Percentiles rank a stretch among this genome's conserved stretches.
Evolutionary conservation across 176 grass and related monocot species (phyloP).

Genomic region (Lolium rigidum): DNA sequence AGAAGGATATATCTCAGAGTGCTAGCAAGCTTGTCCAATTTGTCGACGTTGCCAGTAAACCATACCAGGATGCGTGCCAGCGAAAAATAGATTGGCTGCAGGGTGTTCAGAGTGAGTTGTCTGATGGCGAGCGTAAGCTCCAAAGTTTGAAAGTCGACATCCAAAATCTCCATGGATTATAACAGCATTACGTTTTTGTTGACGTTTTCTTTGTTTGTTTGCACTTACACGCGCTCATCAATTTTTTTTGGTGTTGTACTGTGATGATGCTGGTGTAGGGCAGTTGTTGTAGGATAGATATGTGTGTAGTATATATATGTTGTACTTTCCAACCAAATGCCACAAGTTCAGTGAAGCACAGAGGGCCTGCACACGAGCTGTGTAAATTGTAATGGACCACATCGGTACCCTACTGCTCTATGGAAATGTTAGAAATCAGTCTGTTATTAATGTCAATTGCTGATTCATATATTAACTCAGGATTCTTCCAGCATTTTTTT

Average conservation of each 20-base stretch:
- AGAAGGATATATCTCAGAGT: slow-evolving; percentile 70
- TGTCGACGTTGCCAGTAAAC: slow-evolving; percentile 71
- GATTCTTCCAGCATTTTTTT: not conserved
- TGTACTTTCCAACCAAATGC: slow-evolving; percentile 17
- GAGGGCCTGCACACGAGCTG: not conserved
- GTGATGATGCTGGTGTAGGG: slow-evolving; percentile 18
- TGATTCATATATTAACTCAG: not conserved
- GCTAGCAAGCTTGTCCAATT: slow-evolving; percentile 62
- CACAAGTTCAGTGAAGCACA: not conserved
- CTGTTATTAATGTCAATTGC: not conserved
- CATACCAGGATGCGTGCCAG: slow-evolving; percentile 70
- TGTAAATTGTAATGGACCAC: not conserved
- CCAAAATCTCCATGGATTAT: slow-evolving; percentile 73
- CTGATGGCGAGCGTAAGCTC: slow-evolving; percentile 61
- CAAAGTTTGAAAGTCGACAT: slow-evolving; percentile 82
- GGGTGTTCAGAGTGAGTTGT: slow-evolving; percentile 67
- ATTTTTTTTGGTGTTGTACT: slow-evolving; percentile 34
- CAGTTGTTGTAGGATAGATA: slow-evolving; percentile 20
- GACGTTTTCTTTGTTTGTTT: slow-evolving; percentile 19
- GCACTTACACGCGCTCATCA: slow-evolving; percentile 8
- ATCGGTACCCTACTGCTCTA: not conserved
- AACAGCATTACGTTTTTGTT: slow-evolving; percentile 34
- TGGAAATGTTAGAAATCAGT: not conserved
- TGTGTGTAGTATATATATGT: slow-evolving; percentile 2
- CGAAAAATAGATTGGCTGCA: slow-evolving; percentile 70